phyloP scores from a whole-genome alignment of 73 alveolate species.

The Tetrahymena thermophila region DNA sequence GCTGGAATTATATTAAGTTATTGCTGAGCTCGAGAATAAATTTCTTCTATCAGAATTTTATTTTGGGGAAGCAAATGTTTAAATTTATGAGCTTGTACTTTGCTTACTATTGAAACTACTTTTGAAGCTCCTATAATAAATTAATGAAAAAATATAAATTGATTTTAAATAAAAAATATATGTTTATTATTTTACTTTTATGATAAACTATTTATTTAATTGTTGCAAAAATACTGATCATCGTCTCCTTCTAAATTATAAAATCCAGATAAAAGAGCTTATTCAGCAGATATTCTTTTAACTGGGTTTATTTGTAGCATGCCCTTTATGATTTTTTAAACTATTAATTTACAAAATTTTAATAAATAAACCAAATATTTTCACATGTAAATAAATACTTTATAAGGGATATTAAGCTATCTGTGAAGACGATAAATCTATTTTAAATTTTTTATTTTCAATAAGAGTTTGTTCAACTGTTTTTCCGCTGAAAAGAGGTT shows the following conservation, averaged over 20 bases:
- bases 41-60: not conserved
- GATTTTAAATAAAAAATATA: not conserved
- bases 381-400: not conserved
- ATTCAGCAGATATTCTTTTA: not conserved
- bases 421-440: not conserved
- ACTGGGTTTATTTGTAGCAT: not conserved
- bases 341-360: not conserved
- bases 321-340: not conserved
- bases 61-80: not conserved
- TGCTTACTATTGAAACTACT: not conserved
- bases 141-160: not conserved
- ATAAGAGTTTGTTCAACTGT: not conserved
- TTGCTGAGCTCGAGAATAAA: not conserved
- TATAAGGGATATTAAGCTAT: not conserved
- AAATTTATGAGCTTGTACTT: not conserved
- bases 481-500: not conserved
- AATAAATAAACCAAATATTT: not conserved
- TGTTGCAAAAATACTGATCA: not conserved
- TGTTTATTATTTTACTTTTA: not conserved
- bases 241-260: not conserved
- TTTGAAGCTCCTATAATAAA: not conserved
- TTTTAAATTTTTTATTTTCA: not conserved
- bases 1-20: not conserved
- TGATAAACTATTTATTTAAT: not conserved
- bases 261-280: not conserved